These are phyloP conservation scores for Elaeagnus macrophylla DNA, from an alignment of 306 rosid genomes.

Conservation along the genomic window DNA sequence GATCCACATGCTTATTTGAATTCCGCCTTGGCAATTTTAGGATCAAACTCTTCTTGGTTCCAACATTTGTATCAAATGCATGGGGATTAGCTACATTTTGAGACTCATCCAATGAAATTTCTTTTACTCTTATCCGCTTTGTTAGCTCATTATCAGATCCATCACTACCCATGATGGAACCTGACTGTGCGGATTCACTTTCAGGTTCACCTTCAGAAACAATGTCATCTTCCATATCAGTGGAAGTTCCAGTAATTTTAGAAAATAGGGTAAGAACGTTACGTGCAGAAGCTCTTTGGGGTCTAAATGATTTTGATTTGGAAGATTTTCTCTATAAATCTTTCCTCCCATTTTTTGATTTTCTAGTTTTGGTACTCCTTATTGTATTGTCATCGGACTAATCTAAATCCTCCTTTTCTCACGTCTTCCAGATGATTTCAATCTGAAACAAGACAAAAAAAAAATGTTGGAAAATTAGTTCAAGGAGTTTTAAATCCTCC, in stretches of 20 bases:
- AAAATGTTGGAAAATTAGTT: conserved; percentile 17
- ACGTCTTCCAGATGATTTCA: conserved; percentile 93
- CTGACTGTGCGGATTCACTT: conserved; percentile 64
- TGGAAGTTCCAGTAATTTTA: conserved; percentile 63
- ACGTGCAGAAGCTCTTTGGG: conserved; percentile 93
- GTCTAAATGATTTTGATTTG: conserved; percentile 72
- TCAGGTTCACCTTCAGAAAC: conserved; percentile 61
- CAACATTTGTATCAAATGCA: conserved; percentile 34
- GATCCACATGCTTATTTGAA: conserved; percentile 32
- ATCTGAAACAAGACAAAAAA: conserved; percentile 39
- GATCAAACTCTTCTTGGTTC: conserved; percentile 56
- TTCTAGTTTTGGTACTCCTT: conserved; percentile 41
- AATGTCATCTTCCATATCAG: conserved; percentile 77
- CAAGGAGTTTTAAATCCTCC: conserved; percentile 27
- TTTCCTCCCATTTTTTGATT: conserved; percentile 50
- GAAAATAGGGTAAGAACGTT: conserved; percentile 80
- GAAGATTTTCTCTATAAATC: conserved; percentile 51
- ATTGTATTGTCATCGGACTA: conserved; percentile 50
- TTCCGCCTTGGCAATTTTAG: conserved; percentile 61
- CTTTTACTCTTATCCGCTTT: conserved; percentile 63
- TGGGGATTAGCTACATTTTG: conserved; percentile 34
- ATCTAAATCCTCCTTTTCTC: conserved; percentile 84
- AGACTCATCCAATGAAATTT: conserved; percentile 36
- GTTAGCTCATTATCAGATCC: conserved; percentile 51
- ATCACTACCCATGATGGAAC: conserved; percentile 67